phyloP scores from a whole-genome alignment of 2,329 filamentous ascomycete genomes.

The Uncinocarpus reesii region DNA sequence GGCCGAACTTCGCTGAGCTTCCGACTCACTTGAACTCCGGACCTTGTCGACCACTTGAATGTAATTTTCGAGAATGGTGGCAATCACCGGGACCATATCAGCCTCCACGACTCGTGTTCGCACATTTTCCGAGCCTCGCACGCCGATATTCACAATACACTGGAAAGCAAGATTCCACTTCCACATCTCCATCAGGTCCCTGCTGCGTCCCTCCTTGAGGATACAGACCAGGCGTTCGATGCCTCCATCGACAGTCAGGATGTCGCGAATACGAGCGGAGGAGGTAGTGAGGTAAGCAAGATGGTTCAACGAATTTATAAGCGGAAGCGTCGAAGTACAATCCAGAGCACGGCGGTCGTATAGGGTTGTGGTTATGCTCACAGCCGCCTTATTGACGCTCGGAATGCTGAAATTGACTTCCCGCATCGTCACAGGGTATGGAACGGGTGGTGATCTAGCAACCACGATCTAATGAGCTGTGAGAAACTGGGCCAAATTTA shows the following conservation, averaged over 20 bases:
- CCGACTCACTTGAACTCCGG: slow-evolving; percentile 72
- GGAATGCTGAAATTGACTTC: slow-evolving; percentile 99
- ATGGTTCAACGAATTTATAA: slow-evolving; percentile 98
- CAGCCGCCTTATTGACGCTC: slow-evolving; percentile 98
- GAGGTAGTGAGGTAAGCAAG: slow-evolving; percentile 97
- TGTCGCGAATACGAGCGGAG: slow-evolving; percentile 92
- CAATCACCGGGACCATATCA: slow-evolving; percentile 98
- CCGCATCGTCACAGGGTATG: slow-evolving; percentile 60
- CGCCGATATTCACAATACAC: slow-evolving; percentile 97
- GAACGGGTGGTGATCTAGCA: background rate
- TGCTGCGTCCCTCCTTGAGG: slow-evolving; percentile 90
- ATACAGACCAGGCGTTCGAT: slow-evolving; percentile 96
- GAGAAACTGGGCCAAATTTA: background rate
- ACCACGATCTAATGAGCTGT: background rate
- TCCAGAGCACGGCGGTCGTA: slow-evolving; percentile 96
- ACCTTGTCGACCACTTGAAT: slow-evolving; percentile 91
- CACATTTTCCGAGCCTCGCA: slow-evolving; percentile 86
- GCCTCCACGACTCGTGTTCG: slow-evolving; percentile 93
- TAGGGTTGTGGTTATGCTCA: slow-evolving; percentile 94
- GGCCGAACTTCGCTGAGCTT: slow-evolving; percentile 47
- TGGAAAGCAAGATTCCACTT: slow-evolving; percentile 99
- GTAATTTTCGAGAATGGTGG: slow-evolving; percentile 96
- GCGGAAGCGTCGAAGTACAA: slow-evolving; percentile 90
- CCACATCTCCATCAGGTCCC: slow-evolving; percentile 99
- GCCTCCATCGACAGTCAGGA: slow-evolving; percentile 95